Percentiles rank a stretch among this genome's conserved stretches.
These are phyloP conservation scores for Peribolospora kevripleyi DNA, from an alignment of 768 basidiomycete species.

Conservation along the genomic window DNA sequence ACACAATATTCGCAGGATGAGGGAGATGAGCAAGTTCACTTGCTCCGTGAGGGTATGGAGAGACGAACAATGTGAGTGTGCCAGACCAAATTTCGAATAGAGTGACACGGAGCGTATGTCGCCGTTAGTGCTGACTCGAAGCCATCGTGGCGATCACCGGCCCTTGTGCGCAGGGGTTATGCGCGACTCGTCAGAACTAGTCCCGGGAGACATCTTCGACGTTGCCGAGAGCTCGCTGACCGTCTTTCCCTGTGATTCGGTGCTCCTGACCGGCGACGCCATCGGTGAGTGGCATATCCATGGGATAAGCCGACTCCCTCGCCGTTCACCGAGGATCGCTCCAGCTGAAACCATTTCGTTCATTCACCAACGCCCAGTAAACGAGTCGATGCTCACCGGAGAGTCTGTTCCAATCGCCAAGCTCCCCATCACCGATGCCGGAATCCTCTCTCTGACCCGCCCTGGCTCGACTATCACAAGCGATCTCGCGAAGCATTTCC, in stretches of 20 bases:
- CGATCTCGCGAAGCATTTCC: conserved; percentile 54
- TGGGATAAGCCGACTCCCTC: too few species aligned
- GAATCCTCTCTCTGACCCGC: conserved; percentile 20
- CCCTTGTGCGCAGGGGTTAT: conserved; percentile 41
- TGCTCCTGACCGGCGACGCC: conserved; percentile 82
- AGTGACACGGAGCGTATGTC: too few species aligned
- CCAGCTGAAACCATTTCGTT: too few species aligned
- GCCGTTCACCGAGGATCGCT: too few species aligned
- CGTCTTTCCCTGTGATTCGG: conserved; percentile 65
- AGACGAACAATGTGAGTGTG: conserved; percentile 42
- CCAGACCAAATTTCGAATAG: too few species aligned
- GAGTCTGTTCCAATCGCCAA: conserved; percentile 96
- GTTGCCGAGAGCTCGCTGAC: conserved; percentile 49
- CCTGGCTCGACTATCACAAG: too few species aligned
- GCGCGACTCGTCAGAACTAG: conserved; percentile 51
- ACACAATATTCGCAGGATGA: conserved; percentile 76
- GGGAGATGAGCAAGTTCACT: conserved; percentile 77
- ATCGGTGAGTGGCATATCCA: too few species aligned
- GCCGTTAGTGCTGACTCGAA: not conserved
- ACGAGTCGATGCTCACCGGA: conserved; percentile 97
- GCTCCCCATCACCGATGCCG: conserved; percentile 53
- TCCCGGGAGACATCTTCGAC: conserved; percentile 81
- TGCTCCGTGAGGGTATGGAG: conserved; percentile 49
- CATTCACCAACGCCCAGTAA: too few species aligned
- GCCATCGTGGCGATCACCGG: not conserved